A percentile compares a stretch with the other conserved stretches of the same genome.
Evolutionary conservation across 2,329 filamentous ascomycete genomes (phyloP).

Genomic region (Lachnellula cervina): DNA sequence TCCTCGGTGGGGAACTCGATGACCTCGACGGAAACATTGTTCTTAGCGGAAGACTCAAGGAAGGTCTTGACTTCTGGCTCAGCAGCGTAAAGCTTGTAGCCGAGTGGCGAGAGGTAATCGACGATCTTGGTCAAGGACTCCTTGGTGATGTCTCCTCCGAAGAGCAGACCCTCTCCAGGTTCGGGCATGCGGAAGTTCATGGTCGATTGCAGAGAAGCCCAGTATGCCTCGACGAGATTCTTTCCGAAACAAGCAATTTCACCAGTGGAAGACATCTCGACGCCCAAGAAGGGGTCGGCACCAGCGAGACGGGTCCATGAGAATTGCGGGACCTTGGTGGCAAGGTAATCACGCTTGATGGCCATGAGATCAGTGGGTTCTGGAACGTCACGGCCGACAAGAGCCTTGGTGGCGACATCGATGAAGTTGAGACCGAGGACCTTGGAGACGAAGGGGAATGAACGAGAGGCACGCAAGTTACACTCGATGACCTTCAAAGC

Average conservation of each 20-base stretch:
- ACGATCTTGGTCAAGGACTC: slow-evolving; percentile 71
- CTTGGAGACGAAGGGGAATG: slow-evolving; percentile 98
- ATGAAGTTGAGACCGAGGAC: slow-evolving; percentile 96
- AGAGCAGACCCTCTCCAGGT: slow-evolving; percentile 89
- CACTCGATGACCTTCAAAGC: slow-evolving; percentile 95
- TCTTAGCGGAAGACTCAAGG: slow-evolving; percentile 67
- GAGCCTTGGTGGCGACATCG: slow-evolving; percentile 87
- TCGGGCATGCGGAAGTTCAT: slow-evolving; percentile 99
- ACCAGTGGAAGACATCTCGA: slow-evolving; percentile 95
- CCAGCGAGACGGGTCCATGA: slow-evolving; percentile 97
- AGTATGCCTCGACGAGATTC: slow-evolving; percentile 94
- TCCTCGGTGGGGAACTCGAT: slow-evolving; percentile 97
- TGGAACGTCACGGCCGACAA: slow-evolving; percentile 80
- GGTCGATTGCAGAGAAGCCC: slow-evolving; percentile 89
- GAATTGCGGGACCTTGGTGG: slow-evolving; percentile 98
- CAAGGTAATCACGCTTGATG: slow-evolving; percentile 82
- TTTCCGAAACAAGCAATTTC: slow-evolving; percentile 99
- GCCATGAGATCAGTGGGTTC: slow-evolving; percentile 84
- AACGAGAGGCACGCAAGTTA: slow-evolving; percentile 94
- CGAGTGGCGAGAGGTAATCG: slow-evolving; percentile 80
- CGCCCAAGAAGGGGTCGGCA: slow-evolving; percentile 93
- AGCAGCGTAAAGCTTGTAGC: slow-evolving; percentile 91
- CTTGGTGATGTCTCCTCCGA: slow-evolving; percentile 77
- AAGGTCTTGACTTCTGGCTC: slow-evolving; percentile 76
- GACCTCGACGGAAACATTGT: slow-evolving; percentile 69